Evolutionary conservation across 495 filamentous ascomycete genomes (phyloP), one percentile per base, ranked within the genome.

Genomic region (Penicillium malachiteum): DNA sequence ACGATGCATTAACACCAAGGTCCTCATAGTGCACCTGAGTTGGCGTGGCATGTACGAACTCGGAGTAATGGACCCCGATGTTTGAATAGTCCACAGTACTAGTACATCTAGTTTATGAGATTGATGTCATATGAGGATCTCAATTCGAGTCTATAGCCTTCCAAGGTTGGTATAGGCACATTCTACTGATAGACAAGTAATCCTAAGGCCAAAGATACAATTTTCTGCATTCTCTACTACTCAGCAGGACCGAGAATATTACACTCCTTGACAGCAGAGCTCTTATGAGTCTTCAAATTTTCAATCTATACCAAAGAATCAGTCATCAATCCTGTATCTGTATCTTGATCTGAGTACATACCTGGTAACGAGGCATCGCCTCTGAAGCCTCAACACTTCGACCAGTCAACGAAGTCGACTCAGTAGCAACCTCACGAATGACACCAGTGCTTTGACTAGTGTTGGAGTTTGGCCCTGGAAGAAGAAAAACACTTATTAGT

Each of bases 221-320:
- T 42, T 17, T 26, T 13, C 34, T 37, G 12, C 11, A 14, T 2
- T 12, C 32, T 39, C 32, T 39, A 69, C 32, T 39, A 69, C 49
- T 71, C 68, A 1, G 65, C 69, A 30, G 67, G 69, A 1, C 69
- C 68, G 44, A 73, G 17, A 50, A 73, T 74, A 53, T 69, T 74
- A 14, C 52, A 31, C 48, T 74, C 67, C 54, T 71, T 73, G 17
- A 73, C 67, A 4, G 65, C 60, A 5, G 68, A 70, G 31, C 54
- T 58, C 61, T 71, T 73, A 40, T 60, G 66, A 32, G 68, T 74
- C 17, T 67, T 57, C 44, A 48, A 47, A 38, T 74, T 74, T 50
- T 74, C 71, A 48, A 74, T 65, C 63, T 71, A 33, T 7, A 12
- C 26, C 43, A 44, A 26, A 10, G 14, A 30, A 44, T 54, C 44